Evolutionary conservation across 2,329 filamentous ascomycete genomes (phyloP), one percentile per base, ranked within the genome.

Genomic region (Fusarium pseudocircinatum): DNA sequence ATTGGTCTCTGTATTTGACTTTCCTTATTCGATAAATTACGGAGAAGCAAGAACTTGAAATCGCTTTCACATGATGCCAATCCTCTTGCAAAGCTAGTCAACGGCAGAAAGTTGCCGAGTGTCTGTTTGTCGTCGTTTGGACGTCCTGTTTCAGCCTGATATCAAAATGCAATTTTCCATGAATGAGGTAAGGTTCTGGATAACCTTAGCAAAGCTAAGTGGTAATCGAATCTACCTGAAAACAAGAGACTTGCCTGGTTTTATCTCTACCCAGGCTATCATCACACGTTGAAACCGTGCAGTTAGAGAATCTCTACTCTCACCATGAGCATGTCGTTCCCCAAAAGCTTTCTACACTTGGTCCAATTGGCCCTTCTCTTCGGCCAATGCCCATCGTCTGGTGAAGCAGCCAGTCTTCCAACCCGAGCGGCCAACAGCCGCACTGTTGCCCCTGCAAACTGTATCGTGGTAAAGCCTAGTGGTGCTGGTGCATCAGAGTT

Each of bases 1-100:
- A 8, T 13, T 13, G 1, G 3, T n/a, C 8, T 32, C 22, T 49
- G 7, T 0, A 18, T n/a, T 3, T 1, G 15, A n/a, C 10, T 18
- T 22, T 49, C 15, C 28, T n/a, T 9, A 32, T n/a, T 49, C 15
- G 46, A 32, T n/a, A 32, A 6, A 3, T 12, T 49, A 32, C 46
- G 28, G 46, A 32, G 5, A 49, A 16, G 16, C 0, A 18, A n/a
- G 15, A 32, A 18, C 22, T 28, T 9, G 3, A 11, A n/a, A 49
- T 8, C 28, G 6, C 10, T 18, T n/a, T 9, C 9, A 30, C 11
- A 16, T 18, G 46, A n/a, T 6, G 28, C 11, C 14, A 16, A n/a
- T 32, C 6, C 28, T 32, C 28, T 16, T 4, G 5, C 11, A 9
- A n/a, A n/a, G 28, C 7, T 49, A n/a, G 12, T 12, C 3, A n/a